phyloP scores from a whole-genome alignment of 495 filamentous ascomycete species.

The Aspergillus carlsbadensis region DNA sequence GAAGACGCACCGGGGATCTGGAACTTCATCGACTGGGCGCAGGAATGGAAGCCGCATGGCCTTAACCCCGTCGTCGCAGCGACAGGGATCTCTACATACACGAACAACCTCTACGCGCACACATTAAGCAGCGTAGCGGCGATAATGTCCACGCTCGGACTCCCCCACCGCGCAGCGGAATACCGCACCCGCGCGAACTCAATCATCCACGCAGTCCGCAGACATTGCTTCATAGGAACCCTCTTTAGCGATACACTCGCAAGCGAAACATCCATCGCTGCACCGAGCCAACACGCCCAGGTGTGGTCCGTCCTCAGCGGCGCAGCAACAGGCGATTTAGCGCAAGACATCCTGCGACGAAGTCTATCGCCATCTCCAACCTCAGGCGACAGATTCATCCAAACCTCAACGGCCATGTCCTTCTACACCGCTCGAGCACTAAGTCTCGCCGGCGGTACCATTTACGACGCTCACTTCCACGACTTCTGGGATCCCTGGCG shows the following conservation, averaged over 20 bases:
- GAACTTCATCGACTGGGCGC: not conserved
- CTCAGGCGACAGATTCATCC: not conserved
- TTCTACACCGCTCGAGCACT: not conserved
- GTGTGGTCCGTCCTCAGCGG: not conserved
- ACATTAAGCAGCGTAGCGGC: too few species aligned
- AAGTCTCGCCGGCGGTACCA: not conserved
- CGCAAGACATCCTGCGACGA: not conserved
- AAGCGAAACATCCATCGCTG: not conserved
- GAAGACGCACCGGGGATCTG: not conserved
- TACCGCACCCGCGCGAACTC: too few species aligned
- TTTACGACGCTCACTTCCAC: not conserved
- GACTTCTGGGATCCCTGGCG: not conserved
- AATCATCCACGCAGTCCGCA: too few species aligned
- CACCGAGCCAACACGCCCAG: not conserved
- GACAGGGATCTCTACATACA: not conserved
- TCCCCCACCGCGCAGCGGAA: too few species aligned
- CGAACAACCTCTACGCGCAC: too few species aligned
- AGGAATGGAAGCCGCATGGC: not conserved
- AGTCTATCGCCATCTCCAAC: not conserved
- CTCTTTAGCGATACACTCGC: not conserved
- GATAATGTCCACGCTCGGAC: too few species aligned
- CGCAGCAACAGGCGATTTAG: not conserved
- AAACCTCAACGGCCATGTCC: not conserved
- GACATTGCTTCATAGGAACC: too few species aligned
- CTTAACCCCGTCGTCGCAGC: not conserved